A percentile compares a stretch with the other conserved stretches of the same genome.
Evolutionary conservation across 345 rosid species (phyloP).

Genomic region (Triadica sebifera): DNA sequence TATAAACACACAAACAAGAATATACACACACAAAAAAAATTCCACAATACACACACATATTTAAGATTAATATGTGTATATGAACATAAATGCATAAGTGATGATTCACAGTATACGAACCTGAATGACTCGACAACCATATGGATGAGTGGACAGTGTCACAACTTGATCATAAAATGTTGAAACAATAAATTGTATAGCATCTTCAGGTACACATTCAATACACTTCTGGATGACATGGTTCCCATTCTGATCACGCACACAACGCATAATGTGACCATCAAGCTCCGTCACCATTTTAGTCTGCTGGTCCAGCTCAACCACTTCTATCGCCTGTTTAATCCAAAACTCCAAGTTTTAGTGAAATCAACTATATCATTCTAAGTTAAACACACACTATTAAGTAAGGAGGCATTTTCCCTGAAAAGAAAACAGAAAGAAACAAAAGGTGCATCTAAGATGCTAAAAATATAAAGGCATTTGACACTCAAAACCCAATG

Average conservation of each 20-base stretch:
- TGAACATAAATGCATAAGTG: neutral
- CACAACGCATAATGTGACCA: conserved; percentile 89
- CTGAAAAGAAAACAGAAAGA: neutral
- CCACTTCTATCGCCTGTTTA: conserved; percentile 85
- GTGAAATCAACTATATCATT: neutral
- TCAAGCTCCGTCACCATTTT: conserved; percentile 92
- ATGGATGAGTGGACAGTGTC: conserved; percentile 82
- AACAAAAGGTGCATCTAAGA: too few species aligned
- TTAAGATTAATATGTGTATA: neutral
- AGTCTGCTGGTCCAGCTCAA: conserved; percentile 81
- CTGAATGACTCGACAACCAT: conserved; percentile 99
- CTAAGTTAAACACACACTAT: neutral
- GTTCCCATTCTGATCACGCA: conserved; percentile 96
- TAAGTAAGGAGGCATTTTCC: neutral
- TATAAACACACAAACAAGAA: neutral
- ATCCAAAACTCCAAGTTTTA: neutral
- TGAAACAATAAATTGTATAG: conserved; percentile 68
- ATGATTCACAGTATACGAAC: conserved; percentile 27
- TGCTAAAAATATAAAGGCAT: too few species aligned
- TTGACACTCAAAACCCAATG: neutral
- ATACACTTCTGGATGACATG: conserved; percentile 97
- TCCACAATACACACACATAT: neutral
- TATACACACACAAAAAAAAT: too few species aligned
- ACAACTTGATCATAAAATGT: conserved; percentile 92
- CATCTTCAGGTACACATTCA: conserved; percentile 88